Base-by-base conservation (phyloP, 306 rosid genomes). In the Rosa multiflora region DNA sequence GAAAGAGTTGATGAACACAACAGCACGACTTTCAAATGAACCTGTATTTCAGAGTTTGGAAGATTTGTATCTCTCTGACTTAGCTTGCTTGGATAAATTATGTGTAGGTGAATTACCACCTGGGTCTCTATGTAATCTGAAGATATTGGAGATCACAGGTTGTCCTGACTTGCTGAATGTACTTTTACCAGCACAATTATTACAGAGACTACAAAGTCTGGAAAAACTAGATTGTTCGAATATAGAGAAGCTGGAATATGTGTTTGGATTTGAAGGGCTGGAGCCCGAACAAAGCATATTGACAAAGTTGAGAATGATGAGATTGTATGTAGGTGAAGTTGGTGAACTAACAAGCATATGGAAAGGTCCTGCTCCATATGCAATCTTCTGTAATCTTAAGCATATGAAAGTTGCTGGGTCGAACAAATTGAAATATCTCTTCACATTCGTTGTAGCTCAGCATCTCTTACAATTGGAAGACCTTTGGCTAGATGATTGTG, bases 51-150 rank as follows among this genome's bases (percentile, higher is more conserved):
- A 67, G 14, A 67, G 15, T 1, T 56, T 18, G 10, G n/a, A 6
- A 56, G 11, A 6, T 1, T 56, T 56, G 23, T 2, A 17, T 53
- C 59, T 53, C 2, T 6, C 1, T 10, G 0, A 6, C 4, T 0
- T 42, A 47, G 10, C 51, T 4, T 23, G 0, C 43, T 0, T 67
- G 35, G 15, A 15, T 8, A 70, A 26, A 58, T 26, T 67, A 0
- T 43, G 83, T 18, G 62, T 6, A 20, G 26, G 62, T 3, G 62
- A 20, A 6, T 18, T 56, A 20, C 62, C 11, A 20, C 15, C 39
- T 58, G 53, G 69, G 1, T 73, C 83, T 9, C 39, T 74, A 2
- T 35, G n/a, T 18, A 66, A 53, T 18, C 79, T 74, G 0, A 80
- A 67, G 51, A 10, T 74, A 20, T 7, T 56, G 62, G 4, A 2